Conservation (phyloP, 345 rosid genomes). For the Ceriops decandra region DNA sequence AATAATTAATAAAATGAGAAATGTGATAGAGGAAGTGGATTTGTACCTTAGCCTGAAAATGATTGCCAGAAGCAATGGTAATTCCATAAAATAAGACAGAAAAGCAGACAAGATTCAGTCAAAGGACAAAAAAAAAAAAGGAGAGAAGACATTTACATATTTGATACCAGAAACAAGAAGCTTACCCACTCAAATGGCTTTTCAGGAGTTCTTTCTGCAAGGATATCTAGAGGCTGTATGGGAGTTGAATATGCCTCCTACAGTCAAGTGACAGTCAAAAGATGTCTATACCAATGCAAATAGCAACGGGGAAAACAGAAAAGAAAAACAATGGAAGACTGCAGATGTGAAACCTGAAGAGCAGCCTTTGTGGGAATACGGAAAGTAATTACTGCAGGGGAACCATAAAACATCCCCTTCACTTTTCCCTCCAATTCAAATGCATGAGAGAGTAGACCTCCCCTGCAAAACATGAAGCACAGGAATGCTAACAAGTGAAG, state of each 20-base stretch:
- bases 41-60: slow-evolving; percentile 81
- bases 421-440: slow-evolving; percentile 83
- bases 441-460: slow-evolving; percentile 77
- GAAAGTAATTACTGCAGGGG: slow-evolving; percentile 86
- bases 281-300: not conserved
- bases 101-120: slow-evolving; percentile 15
- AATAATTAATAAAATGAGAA: not conserved
- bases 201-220: slow-evolving; percentile 76
- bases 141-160: not conserved
- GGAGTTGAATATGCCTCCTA: slow-evolving; percentile 89
- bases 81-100: slow-evolving; percentile 39
- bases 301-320: not conserved
- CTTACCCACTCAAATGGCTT: slow-evolving; percentile 63
- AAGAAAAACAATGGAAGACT: not conserved
- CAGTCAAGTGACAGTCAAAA: slow-evolving; percentile 15
- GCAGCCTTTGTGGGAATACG: slow-evolving; percentile 80
- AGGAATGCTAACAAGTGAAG: not conserved
- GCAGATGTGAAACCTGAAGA: slow-evolving; percentile 54
- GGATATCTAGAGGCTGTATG: slow-evolving; percentile 77
- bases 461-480: slow-evolving; percentile 41
- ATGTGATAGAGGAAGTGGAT: slow-evolving; percentile 1
- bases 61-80: slow-evolving; percentile 24
- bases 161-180: not conserved
- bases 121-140: slow-evolving; percentile 3
- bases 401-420: slow-evolving; percentile 70